Percentiles rank a stretch among this genome's conserved stretches.
Conservation (phyloP, 805 yeast genomes). For the Clavispora asparagi region DNA sequence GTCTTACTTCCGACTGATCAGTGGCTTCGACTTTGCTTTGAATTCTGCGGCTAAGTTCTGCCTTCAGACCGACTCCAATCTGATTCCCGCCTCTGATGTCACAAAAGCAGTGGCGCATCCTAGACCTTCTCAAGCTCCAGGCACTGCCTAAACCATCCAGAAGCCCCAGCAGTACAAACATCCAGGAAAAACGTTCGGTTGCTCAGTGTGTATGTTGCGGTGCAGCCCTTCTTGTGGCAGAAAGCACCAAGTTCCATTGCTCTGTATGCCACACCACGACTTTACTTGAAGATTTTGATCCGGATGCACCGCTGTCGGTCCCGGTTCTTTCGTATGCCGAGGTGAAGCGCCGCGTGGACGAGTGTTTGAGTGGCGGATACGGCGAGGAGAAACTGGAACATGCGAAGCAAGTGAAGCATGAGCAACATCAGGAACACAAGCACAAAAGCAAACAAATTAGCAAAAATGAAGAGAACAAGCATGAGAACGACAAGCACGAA, state of each 20-base stretch:
- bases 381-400: not conserved
- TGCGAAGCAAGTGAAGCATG: too few species aligned
- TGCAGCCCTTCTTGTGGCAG: constrained; percentile 27
- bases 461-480: too few species aligned
- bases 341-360: constrained; percentile 29
- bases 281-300: constrained; percentile 14
- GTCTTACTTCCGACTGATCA: too few species aligned
- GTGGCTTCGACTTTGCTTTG: too few species aligned
- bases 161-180: constrained; percentile 5
- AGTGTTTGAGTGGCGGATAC: constrained; percentile 26
- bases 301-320: not conserved
- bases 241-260: constrained; percentile 47
- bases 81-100: not conserved
- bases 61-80: too few species aligned
- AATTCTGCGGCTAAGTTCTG: too few species aligned
- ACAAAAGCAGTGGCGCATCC: constrained; percentile 15
- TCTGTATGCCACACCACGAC: constrained; percentile 54
- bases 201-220: constrained; percentile 35
- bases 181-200: constrained; percentile 1
- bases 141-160: constrained; percentile 13
- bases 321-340: constrained; percentile 23
- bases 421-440: too few species aligned
- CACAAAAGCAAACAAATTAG: too few species aligned
- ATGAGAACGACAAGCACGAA: too few species aligned
- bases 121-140: constrained; percentile 16